Base-by-base conservation (phyloP, 768 basidiomycete species). In the Dacryopinax spathularia region DNA sequence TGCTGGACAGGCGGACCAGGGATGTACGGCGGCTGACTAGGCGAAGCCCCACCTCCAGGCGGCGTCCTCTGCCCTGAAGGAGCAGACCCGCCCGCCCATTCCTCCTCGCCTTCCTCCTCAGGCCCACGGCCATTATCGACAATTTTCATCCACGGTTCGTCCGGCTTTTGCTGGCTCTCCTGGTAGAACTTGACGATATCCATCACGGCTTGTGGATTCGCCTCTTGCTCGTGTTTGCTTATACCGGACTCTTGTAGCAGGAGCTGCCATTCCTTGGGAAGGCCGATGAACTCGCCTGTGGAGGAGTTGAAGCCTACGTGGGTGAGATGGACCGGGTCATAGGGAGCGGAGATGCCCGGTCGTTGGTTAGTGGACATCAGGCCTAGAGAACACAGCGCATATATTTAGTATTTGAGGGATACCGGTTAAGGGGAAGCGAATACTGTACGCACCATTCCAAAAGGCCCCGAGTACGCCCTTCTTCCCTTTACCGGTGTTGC, bases 161-260 rank as follows among this genome's bases (percentile, higher is more conserved):
- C 34, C 18, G 36, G 34, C 31, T 62, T 33, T 33, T 44, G 37
- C 33, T 25, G 34, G 70, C 71, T 43, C 74, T 93, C 89, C 70
- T 98, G 95, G 74, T 96, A 98, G 76, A 98, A 97, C 71, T 94
- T 93, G 74, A 99, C 95, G 66, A 98, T 95, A 71, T 97, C 96
- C 84, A 94, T 92, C 65, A 98, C 92, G 2, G 92, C 92, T 75
- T 96, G 88, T 0, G 96, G 96, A 71, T 98, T 94, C 79, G 90
- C 92, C 75, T 96, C 94, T 77, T 99, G 96, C 75, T 99, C 93
- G 25, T 78, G 80, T 69, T 88, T 84, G 36, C 91, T 93, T 72
- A 98, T 97, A 62, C 96, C 96, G 66, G 88, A 91, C 73, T 97
- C 93, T 74, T 75, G 72, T 59, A 99, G 76, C 4, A 97, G 81